These are phyloP conservation scores for Kurtzmaniella natalensis DNA, from an alignment of 1,139 yeast genomes.

Conservation along the genomic window DNA sequence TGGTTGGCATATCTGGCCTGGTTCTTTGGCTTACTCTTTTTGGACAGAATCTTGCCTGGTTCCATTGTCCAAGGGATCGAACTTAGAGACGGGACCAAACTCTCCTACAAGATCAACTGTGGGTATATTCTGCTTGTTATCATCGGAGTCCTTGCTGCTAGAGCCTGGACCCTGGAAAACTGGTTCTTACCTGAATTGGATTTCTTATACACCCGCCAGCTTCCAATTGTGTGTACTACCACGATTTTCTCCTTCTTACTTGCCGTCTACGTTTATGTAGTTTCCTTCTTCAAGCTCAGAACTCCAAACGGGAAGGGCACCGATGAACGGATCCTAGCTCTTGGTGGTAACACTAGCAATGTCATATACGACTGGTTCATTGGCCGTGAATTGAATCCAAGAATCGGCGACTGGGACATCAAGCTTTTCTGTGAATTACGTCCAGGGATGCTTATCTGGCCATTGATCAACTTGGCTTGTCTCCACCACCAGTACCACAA, in stretches of 20 bases:
- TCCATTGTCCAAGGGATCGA: constrained; percentile 57
- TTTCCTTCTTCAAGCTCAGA: constrained; percentile 59
- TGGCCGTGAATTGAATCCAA: constrained; percentile 93
- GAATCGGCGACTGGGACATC: constrained; percentile 81
- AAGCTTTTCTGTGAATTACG: constrained; percentile 90
- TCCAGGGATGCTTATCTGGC: constrained; percentile 91
- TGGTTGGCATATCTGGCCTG: constrained; percentile 71
- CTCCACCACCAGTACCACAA: constrained; percentile 73
- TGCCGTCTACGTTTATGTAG: constrained; percentile 60
- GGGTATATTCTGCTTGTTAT: constrained; percentile 49
- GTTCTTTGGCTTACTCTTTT: constrained; percentile 60
- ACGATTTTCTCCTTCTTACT: constrained; percentile 60
- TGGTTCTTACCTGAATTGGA: constrained; percentile 70
- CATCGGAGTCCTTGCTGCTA: constrained; percentile 39
- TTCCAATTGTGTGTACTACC: constrained; percentile 61
- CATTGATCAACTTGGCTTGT: constrained; percentile 72
- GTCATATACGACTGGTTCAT: constrained; percentile 88
- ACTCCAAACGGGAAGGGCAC: constrained; percentile 50
- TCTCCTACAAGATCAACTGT: constrained; percentile 83
- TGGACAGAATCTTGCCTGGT: constrained; percentile 78
- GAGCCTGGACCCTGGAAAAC: constrained; percentile 49
- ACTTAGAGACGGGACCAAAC: constrained; percentile 69
- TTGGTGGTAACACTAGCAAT: constrained; percentile 83
- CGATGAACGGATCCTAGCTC: constrained; percentile 68
- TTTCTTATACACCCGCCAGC: constrained; percentile 64